These are phyloP conservation scores for Reutealis trisperma DNA, from an alignment of 345 rosid species.

Conservation along the genomic window DNA sequence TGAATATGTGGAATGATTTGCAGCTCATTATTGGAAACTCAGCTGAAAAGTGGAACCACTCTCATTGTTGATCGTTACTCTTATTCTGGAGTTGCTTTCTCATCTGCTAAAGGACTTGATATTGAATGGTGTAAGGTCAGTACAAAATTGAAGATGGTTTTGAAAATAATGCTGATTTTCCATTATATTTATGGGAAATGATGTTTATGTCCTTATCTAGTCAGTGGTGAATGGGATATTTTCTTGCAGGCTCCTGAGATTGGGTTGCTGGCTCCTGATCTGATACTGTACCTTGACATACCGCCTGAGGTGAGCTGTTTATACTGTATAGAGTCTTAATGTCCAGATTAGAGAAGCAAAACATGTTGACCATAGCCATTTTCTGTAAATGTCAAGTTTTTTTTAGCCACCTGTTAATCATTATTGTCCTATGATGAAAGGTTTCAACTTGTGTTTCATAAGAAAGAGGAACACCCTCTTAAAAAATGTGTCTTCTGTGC, in stretches of 20 bases:
- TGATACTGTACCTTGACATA: constrained; percentile 72
- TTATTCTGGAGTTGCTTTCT: constrained; percentile 91
- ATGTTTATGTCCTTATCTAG: neutral
- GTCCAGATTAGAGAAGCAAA: neutral
- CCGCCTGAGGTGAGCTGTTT: constrained; percentile 62
- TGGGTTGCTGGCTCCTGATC: constrained; percentile 82
- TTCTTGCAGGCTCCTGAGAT: constrained; percentile 64
- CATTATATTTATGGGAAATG: neutral
- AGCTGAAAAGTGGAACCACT: constrained; percentile 70
- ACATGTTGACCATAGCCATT: neutral
- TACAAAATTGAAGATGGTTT: neutral
- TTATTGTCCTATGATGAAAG: neutral
- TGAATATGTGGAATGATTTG: constrained; percentile 15
- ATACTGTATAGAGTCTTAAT: neutral
- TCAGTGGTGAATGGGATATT: constrained; percentile 6
- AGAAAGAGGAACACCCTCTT: no score
- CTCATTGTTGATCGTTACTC: constrained; percentile 89
- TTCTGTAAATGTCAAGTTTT: neutral
- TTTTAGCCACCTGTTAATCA: neutral
- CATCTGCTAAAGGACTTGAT: constrained; percentile 87
- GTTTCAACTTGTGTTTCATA: no score
- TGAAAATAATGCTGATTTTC: neutral
- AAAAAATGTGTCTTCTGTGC: no score
- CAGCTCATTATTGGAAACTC: constrained; percentile 82
- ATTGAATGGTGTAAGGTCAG: constrained; percentile 87